These are phyloP conservation scores for Lippia alba DNA, from an alignment of 305 asterid species.

Conservation along the genomic window DNA sequence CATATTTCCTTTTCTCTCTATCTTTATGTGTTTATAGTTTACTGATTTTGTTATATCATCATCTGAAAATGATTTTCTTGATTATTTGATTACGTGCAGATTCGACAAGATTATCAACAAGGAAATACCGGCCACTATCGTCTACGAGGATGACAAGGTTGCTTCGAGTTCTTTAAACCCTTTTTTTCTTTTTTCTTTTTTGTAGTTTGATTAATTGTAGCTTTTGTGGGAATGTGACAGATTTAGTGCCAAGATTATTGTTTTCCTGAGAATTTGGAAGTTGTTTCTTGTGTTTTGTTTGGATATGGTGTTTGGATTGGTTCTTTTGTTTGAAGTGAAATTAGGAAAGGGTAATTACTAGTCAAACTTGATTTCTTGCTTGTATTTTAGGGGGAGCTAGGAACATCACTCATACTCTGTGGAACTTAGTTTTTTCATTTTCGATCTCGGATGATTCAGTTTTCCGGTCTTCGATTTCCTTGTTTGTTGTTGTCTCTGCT, in stretches of 20 bases:
- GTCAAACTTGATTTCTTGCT: slow-evolving; percentile 12
- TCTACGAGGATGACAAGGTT: slow-evolving; percentile 86
- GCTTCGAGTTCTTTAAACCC: not conserved
- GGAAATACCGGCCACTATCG: slow-evolving; percentile 72
- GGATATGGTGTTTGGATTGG: not conserved
- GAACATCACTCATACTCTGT: not conserved
- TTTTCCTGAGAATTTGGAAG: slow-evolving; percentile 7
- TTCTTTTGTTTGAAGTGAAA: not conserved
- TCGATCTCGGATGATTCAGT: not conserved
- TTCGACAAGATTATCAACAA: slow-evolving; percentile 84
- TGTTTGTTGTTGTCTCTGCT: not conserved
- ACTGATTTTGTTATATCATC: too few species aligned
- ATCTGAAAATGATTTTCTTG: slow-evolving; percentile 7
- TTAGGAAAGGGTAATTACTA: slow-evolving; percentile 10
- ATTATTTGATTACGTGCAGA: slow-evolving; percentile 45
- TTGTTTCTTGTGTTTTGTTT: not conserved
- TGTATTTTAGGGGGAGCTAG: slow-evolving; percentile 13
- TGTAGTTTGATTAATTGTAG: too few species aligned
- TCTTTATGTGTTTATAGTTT: not conserved
- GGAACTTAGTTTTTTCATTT: not conserved
- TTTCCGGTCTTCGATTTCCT: not conserved
- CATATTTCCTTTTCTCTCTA: not conserved
- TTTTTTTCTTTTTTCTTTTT: not conserved
- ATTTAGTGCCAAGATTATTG: not conserved
- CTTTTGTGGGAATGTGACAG: slow-evolving; percentile 14